Conservation (phyloP, 179 eudicot genomes). For the Patellifolia procumbens region DNA sequence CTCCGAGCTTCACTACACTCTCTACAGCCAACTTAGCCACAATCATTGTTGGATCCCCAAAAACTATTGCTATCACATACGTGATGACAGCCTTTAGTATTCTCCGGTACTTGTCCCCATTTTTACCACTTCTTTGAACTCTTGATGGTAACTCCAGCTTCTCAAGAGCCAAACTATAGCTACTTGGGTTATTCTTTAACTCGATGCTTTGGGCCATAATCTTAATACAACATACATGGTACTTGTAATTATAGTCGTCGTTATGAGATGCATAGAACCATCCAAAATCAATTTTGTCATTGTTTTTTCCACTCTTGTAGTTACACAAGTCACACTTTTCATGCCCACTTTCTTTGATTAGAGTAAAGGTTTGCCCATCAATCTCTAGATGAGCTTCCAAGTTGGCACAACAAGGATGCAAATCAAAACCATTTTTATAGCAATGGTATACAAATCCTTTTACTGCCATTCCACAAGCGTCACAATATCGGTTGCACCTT, state of each 20-base stretch:
- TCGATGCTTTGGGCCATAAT: not conserved
- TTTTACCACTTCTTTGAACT: not conserved
- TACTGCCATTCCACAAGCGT: not conserved
- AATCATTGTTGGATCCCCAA: not conserved
- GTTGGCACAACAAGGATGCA: slow-evolving; percentile 3
- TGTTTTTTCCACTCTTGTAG: not conserved
- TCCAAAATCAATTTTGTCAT: not conserved
- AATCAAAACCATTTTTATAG: not conserved
- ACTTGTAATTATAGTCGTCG: not conserved
- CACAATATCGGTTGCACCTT: not conserved
- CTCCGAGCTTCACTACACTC: not conserved
- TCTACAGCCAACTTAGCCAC: not conserved
- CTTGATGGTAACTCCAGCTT: not conserved
- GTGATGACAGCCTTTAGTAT: not conserved
- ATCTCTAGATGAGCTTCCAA: not conserved
- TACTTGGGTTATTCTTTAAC: not conserved
- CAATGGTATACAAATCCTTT: not conserved
- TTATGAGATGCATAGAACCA: not conserved
- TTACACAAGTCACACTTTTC: not conserved
- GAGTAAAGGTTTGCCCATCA: not conserved
- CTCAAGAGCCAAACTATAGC: not conserved
- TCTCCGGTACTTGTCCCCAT: not conserved
- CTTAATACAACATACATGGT: not conserved
- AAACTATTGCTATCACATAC: not conserved
- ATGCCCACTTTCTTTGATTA: not conserved